Evolutionary conservation across 306 rosid genomes (phyloP).

Genomic region (Citrullus amarus): DNA sequence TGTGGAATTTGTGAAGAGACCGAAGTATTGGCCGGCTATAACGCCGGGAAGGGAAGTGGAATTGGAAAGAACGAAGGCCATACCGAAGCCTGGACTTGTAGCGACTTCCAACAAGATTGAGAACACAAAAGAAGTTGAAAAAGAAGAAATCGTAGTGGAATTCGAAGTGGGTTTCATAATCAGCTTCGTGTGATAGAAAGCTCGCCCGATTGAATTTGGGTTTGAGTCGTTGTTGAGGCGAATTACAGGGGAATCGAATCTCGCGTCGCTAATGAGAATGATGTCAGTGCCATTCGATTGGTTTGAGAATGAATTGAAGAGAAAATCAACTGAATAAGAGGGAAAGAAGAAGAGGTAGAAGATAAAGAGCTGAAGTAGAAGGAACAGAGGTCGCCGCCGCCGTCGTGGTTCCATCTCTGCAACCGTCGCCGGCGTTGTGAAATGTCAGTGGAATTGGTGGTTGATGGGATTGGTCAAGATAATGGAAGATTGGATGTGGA

Average conservation of each 20-base stretch:
- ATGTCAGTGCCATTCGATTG: constrained; percentile 31
- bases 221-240: constrained; percentile 70
- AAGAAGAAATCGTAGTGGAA: constrained; percentile 33
- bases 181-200: constrained; percentile 35
- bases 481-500: neutral
- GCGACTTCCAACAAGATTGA: constrained; percentile 47
- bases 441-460: neutral
- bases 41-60: constrained; percentile 60
- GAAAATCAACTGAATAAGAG: constrained; percentile 30
- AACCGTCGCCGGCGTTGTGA: neutral
- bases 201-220: constrained; percentile 48
- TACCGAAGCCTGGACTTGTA: constrained; percentile 71
- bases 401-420: neutral
- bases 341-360: constrained; percentile 7
- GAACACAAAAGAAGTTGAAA: constrained; percentile 79
- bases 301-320: constrained; percentile 50
- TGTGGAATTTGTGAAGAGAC: constrained; percentile 55
- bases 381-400: neutral
- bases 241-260: constrained; percentile 34
- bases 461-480: neutral
- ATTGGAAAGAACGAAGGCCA: constrained; percentile 62
- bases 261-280: constrained; percentile 53
- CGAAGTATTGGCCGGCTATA: constrained; percentile 72
- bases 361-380: constrained; percentile 6
- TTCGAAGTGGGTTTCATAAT: constrained; percentile 16